Percentiles rank a stretch among this genome's conserved stretches.
Evolutionary conservation across 23 red algal genomes (phyloP).

Genomic region (Chondrus crispus): DNA sequence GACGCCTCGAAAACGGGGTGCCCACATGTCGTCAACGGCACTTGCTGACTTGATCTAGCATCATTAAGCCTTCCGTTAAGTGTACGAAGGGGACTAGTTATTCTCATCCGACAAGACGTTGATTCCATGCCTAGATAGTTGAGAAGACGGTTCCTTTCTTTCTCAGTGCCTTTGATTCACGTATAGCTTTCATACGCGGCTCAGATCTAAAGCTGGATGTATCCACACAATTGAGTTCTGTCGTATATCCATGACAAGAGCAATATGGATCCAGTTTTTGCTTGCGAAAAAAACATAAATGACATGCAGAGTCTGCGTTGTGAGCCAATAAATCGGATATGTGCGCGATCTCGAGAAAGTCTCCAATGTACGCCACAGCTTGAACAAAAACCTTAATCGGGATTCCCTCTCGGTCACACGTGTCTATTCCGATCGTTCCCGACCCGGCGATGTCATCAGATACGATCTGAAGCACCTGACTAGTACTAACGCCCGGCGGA

Average conservation of each 20-base stretch:
- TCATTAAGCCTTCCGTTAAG: no score
- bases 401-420: not conserved
- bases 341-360: not conserved
- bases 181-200: no score
- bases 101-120: no score
- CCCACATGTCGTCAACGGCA: not conserved
- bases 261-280: not conserved
- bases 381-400: not conserved
- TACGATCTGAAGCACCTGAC: not conserved
- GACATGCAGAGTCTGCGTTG: not conserved
- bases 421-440: not conserved
- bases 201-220: no score
- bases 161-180: not conserved
- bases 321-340: not conserved
- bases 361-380: not conserved
- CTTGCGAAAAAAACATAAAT: not conserved
- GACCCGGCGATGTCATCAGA: not conserved
- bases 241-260: no score
- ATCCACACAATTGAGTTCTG: no score
- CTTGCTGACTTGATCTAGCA: not conserved
- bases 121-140: no score
- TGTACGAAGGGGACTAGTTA: no score
- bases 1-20: not conserved
- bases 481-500: not conserved
- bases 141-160: not conserved